phyloP scores from a whole-genome alignment of 805 yeast genomes.

The Jamesozyma rosinii region DNA sequence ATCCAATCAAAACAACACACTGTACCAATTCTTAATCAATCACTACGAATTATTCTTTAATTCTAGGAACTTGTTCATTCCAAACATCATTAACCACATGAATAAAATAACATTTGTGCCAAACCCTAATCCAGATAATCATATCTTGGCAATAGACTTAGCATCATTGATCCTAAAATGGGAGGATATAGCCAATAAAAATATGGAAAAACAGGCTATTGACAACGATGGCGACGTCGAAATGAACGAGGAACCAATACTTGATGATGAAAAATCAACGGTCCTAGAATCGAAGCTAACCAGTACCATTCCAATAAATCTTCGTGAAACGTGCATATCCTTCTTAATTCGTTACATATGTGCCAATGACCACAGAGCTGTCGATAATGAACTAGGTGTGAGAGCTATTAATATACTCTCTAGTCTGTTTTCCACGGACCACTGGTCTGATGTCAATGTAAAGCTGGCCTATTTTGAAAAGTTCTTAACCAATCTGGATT shows the following conservation, averaged over 20 bases:
- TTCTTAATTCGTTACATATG: slow-evolving; percentile 83
- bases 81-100: slow-evolving; percentile 85
- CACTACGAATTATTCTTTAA: slow-evolving; percentile 78
- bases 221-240: slow-evolving; percentile 24
- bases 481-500: slow-evolving; percentile 69
- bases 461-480: slow-evolving; percentile 82
- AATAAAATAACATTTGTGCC: slow-evolving; percentile 76
- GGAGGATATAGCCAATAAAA: slow-evolving; percentile 50
- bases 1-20: slow-evolving; percentile 75
- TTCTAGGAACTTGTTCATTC: slow-evolving; percentile 81
- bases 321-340: slow-evolving; percentile 83
- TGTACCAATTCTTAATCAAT: slow-evolving; percentile 79
- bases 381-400: slow-evolving; percentile 74
- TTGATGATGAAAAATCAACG: not conserved
- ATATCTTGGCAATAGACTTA: slow-evolving; percentile 75
- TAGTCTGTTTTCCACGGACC: slow-evolving; percentile 56
- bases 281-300: not conserved
- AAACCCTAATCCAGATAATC: slow-evolving; percentile 72
- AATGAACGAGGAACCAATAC: slow-evolving; percentile 11
- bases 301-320: slow-evolving; percentile 46
- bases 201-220: slow-evolving; percentile 5
- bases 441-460: slow-evolving; percentile 86
- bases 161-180: slow-evolving; percentile 79
- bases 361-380: slow-evolving; percentile 72
- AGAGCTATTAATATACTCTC: slow-evolving; percentile 73